A percentile compares a stretch with the other conserved stretches of the same genome.
Conservation (phyloP, 202 grass and related monocot species). For the Saccharum hybrid region DNA sequence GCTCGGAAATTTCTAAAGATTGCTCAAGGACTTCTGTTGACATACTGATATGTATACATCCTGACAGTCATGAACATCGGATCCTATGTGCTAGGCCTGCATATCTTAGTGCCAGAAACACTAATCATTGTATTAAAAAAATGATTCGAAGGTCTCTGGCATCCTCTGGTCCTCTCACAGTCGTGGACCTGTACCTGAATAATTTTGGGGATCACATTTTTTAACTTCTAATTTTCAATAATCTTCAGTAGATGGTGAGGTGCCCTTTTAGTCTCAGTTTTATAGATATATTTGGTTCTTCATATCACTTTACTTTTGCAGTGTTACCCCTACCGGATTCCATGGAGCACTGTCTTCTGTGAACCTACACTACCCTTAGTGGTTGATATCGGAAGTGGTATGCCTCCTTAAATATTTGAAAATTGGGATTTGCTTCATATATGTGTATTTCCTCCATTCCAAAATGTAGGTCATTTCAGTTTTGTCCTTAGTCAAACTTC, state of each 20-base stretch:
- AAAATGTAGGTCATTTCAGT: background rate
- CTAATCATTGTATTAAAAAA: conserved; percentile 14
- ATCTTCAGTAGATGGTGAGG: background rate
- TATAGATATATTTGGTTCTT: conserved; percentile 33
- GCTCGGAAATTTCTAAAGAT: conserved; percentile 10
- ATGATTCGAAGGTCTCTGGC: background rate
- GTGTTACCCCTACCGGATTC: conserved; percentile 63
- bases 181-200: background rate
- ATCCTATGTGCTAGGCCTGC: background rate
- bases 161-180: conserved; percentile 15
- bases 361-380: conserved; percentile 62
- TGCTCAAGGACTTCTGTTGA: conserved; percentile 4
- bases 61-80: background rate
- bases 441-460: conserved; percentile 5
- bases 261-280: conserved; percentile 35
- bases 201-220: conserved; percentile 25
- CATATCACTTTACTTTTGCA: conserved; percentile 47
- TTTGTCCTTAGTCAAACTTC: background rate
- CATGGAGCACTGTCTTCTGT: conserved; percentile 65
- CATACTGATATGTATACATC: conserved; percentile 20
- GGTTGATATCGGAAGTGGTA: conserved; percentile 92
- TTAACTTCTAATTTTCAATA: conserved; percentile 26
- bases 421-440: conserved; percentile 26
- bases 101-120: conserved; percentile 37
- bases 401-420: conserved; percentile 41